Conservation (phyloP, 1,139 yeast genomes). For the Hyphopichia buzzinii region DNA sequence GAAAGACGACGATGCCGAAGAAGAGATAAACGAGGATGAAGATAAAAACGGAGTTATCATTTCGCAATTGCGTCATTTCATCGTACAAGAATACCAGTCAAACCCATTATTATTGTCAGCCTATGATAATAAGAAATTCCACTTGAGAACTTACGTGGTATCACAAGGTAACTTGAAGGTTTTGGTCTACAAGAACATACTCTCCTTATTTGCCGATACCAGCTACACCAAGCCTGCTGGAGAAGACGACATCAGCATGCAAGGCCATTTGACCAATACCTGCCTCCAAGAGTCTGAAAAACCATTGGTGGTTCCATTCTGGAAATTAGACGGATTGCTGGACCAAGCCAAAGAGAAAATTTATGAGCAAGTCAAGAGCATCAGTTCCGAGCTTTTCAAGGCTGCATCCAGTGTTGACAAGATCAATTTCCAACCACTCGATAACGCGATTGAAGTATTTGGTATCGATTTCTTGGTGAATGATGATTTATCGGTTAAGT, state of each 20-base stretch:
- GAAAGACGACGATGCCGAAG: conserved; percentile 52
- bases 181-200: conserved; percentile 72
- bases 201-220: conserved; percentile 73
- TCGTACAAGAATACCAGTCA: conserved; percentile 75
- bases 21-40: conserved; percentile 20
- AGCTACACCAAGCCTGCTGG: conserved; percentile 43
- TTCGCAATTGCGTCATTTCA: conserved; percentile 85
- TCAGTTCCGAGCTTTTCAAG: conserved; percentile 68
- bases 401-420: conserved; percentile 83
- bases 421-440: conserved; percentile 84
- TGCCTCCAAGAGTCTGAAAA: conserved; percentile 66
- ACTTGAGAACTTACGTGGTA: conserved; percentile 82
- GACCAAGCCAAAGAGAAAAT: conserved; percentile 28
- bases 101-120: conserved; percentile 63
- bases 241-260: conserved; percentile 40
- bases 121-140: conserved; percentile 77
- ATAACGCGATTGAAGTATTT: conserved; percentile 79
- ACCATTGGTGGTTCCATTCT: conserved; percentile 64
- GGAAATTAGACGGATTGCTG: conserved; percentile 50
- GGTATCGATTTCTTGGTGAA: conserved; percentile 87
- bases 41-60: conserved; percentile 63
- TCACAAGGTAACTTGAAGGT: conserved; percentile 73
- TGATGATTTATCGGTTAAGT: conserved; percentile 47
- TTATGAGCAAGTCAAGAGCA: conserved; percentile 53
- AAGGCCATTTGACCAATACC: conserved; percentile 87